Percentiles rank a stretch among this genome's conserved stretches.
Evolutionary conservation across 192 early-diverging fungal species (phyloP).

Genomic region (Entomortierella beljakovae): DNA sequence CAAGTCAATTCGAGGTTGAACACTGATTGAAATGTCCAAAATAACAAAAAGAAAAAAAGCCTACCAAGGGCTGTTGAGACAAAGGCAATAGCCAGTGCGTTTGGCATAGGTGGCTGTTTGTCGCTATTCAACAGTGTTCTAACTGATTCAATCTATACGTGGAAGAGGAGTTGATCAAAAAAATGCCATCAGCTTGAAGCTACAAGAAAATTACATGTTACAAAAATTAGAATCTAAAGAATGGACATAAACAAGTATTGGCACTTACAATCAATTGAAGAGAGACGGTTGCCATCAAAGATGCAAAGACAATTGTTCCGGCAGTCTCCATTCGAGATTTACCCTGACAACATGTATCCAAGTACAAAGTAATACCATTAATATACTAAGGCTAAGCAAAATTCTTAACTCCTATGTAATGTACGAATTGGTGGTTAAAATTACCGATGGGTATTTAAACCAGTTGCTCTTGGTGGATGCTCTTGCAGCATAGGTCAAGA

Average conservation of each 20-base stretch:
- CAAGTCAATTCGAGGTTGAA: neutral
- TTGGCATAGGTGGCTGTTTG: constrained; percentile 64
- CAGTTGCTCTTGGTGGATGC: constrained; percentile 72
- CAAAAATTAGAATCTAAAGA: no score
- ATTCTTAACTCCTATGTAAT: neutral
- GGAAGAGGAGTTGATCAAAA: neutral
- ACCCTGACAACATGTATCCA: constrained; percentile 68
- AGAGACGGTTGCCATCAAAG: constrained; percentile 81
- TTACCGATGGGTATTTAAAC: constrained; percentile 77
- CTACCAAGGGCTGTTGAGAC: constrained; percentile 69
- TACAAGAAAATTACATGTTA: no score
- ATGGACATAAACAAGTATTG: no score
- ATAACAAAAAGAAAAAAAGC: neutral
- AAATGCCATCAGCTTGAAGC: neutral
- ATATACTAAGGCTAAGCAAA: no score
- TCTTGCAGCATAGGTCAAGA: constrained; percentile 69
- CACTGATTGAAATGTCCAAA: neutral
- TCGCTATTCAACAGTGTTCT: constrained; percentile 63
- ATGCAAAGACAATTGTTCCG: constrained; percentile 85
- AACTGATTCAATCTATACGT: constrained; percentile 68
- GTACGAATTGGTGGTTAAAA: no score
- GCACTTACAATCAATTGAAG: constrained; percentile 72
- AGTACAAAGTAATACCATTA: no score
- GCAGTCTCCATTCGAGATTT: constrained; percentile 85
- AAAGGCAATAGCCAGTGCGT: constrained; percentile 61